phyloP scores from a whole-genome alignment of 2,329 filamentous ascomycete species.

The Magnaporthiopsis incrustans region DNA sequence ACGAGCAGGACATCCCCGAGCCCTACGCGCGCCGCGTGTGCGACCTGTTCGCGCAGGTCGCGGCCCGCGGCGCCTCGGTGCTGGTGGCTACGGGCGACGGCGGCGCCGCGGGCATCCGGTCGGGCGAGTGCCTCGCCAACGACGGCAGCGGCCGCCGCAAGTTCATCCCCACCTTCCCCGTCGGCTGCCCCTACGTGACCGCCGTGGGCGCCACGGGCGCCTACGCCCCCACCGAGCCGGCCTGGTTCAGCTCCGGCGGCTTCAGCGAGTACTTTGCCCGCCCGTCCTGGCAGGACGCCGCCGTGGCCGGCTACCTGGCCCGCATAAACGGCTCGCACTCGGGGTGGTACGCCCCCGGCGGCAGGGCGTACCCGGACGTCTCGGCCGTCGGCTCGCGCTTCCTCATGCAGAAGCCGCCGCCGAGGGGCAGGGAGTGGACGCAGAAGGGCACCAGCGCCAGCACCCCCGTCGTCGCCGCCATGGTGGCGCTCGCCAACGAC shows the following conservation, averaged over 20 bases:
- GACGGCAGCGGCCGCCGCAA: conserved; percentile 17
- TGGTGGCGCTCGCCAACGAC: conserved; percentile 59
- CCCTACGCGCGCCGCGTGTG: conserved; percentile 45
- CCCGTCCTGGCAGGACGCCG: conserved; percentile 36
- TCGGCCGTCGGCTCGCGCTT: conserved; percentile 17
- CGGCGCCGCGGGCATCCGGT: conserved; percentile 7
- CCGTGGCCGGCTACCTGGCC: conserved; percentile 35
- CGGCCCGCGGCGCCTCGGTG: conserved; percentile 58
- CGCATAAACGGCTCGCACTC: conserved; percentile 36
- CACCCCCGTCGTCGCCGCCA: conserved; percentile 52
- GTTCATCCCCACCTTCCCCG: conserved; percentile 34
- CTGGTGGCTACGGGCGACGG: conserved; percentile 56
- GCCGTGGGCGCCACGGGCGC: conserved; percentile 47
- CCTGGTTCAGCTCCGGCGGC: conserved; percentile 42
- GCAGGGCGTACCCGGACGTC: conserved; percentile 22
- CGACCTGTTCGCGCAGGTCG: conserved; percentile 55
- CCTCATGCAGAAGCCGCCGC: conserved; percentile 7
- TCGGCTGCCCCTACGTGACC: conserved; percentile 52
- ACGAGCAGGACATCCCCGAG: conserved; percentile 54
- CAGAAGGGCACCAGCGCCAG: conserved; percentile 41
- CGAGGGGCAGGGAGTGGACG: conserved; percentile 11
- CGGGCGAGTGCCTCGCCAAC: conserved; percentile 14
- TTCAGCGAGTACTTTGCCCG: conserved; percentile 39
- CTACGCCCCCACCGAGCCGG: no score
- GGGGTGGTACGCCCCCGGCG: conserved; percentile 29